Percentiles rank a stretch among this genome's conserved stretches.
phyloP scores from a whole-genome alignment of 202 grass and related monocot species.

The Setaria viridis region DNA sequence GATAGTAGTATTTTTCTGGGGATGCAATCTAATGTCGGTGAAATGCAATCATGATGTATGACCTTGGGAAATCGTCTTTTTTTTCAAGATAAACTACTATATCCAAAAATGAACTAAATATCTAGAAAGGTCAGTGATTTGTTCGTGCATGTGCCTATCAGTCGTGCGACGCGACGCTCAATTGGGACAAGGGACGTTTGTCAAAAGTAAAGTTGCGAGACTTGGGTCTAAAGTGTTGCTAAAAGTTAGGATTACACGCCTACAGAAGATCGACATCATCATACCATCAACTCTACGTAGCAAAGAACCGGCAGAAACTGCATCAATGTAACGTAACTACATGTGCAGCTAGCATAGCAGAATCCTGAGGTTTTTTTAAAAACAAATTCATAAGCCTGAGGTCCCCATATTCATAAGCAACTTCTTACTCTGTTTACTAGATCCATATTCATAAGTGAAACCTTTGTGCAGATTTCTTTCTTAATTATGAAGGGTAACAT shows the following conservation, averaged over 20 bases:
- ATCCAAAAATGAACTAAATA: background rate
- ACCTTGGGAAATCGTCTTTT: background rate
- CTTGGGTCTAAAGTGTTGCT: conserved; percentile 27
- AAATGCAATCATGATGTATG: conserved; percentile 38
- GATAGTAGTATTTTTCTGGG: background rate
- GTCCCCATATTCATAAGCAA: background rate
- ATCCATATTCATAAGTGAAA: too few relatives aligned
- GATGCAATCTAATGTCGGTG: conserved; percentile 44
- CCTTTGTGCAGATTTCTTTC: too few relatives aligned
- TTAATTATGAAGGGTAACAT: too few relatives aligned
- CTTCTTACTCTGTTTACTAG: background rate
- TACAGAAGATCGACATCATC: conserved; percentile 37
- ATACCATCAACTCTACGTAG: conserved; percentile 28
- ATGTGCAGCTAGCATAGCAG: background rate
- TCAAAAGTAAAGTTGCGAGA: conserved; percentile 32
- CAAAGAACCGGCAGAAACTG: background rate
- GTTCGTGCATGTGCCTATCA: conserved; percentile 11
- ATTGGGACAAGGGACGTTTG: conserved; percentile 11
- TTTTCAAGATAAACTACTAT: background rate
- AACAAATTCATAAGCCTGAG: too few relatives aligned
- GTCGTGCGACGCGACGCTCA: background rate
- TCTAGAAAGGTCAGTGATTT: background rate
- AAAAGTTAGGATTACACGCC: conserved; percentile 15
- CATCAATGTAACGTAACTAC: background rate
- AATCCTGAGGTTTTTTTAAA: background rate